phyloP scores from a whole-genome alignment of 2,329 filamentous ascomycete species.

The Apiospora rasikravindrae region DNA sequence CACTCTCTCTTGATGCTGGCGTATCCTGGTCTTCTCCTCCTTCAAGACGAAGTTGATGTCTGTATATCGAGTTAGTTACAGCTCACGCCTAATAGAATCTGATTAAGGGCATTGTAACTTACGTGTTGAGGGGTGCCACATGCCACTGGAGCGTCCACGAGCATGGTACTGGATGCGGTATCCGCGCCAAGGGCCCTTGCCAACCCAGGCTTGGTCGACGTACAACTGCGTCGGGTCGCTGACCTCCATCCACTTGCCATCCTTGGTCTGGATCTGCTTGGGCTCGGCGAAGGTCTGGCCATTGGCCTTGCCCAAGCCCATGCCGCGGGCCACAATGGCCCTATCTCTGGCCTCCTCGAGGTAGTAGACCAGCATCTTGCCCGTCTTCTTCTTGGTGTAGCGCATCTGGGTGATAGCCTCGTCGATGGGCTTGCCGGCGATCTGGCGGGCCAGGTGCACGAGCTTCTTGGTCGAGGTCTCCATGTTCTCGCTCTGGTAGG shows the following conservation, averaged over 20 bases:
- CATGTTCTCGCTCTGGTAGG: slow-evolving; percentile 71
- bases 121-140: slow-evolving; percentile 78
- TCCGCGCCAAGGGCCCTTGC: slow-evolving; percentile 68
- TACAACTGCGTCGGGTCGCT: slow-evolving; percentile 83
- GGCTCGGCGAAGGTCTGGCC: slow-evolving; percentile 48
- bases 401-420: slow-evolving; percentile 95
- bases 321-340: slow-evolving; percentile 80
- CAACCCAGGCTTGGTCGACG: slow-evolving; percentile 92
- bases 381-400: slow-evolving; percentile 92
- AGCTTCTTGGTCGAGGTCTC: slow-evolving; percentile 94
- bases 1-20: slow-evolving; percentile 78
- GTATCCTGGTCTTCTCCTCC: slow-evolving; percentile 88
- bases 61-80: slow-evolving; percentile 42
- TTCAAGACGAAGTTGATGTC: slow-evolving; percentile 84
- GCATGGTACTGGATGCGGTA: slow-evolving; percentile 73
- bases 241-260: slow-evolving; percentile 74
- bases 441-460: slow-evolving; percentile 82
- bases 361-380: slow-evolving; percentile 78
- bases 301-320: slow-evolving; percentile 70
- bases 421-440: slow-evolving; percentile 90
- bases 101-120: slow-evolving; percentile 45
- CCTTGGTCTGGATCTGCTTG: slow-evolving; percentile 72
- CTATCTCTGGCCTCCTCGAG: slow-evolving; percentile 81
- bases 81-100: slow-evolving; percentile 22
- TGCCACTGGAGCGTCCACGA: slow-evolving; percentile 70